Conservation (phyloP, 192 early-diverging fungal genomes). For the Coemansia sp. region DNA sequence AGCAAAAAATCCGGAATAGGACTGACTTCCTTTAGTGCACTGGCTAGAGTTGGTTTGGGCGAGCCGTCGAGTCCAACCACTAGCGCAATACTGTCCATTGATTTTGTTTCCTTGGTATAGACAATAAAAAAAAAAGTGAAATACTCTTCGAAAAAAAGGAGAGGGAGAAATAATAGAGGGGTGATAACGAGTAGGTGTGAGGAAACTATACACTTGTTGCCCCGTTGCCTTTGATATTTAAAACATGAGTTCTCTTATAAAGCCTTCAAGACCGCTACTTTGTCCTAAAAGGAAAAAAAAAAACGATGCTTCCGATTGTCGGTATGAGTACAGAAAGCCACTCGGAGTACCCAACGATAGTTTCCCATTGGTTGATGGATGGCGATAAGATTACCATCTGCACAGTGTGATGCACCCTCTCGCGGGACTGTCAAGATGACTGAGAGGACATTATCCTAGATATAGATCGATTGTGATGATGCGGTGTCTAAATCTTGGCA, state of each 20-base stretch:
- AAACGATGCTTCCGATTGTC: neutral
- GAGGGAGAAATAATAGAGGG: neutral
- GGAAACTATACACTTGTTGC: neutral
- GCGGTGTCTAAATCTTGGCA: neutral
- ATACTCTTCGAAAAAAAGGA: neutral
- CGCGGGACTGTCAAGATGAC: neutral
- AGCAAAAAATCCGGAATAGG: neutral
- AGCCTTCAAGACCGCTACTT: neutral
- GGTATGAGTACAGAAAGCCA: neutral
- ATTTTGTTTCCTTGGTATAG: neutral
- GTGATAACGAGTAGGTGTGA: neutral
- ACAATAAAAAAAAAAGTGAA: neutral
- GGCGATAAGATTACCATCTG: slow-evolving; percentile 4
- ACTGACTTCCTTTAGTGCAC: too few species aligned
- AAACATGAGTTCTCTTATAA: neutral
- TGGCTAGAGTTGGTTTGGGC: neutral
- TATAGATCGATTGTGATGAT: neutral
- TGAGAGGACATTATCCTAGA: neutral
- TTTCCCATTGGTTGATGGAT: slow-evolving; percentile 1
- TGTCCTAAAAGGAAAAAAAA: neutral
- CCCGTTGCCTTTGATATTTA: neutral
- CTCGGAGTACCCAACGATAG: neutral
- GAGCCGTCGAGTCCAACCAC: neutral
- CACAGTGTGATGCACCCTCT: neutral
- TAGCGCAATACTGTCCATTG: neutral